phyloP scores from a whole-genome alignment of 139 green algal species.

The Haematococcus lacustris region DNA sequence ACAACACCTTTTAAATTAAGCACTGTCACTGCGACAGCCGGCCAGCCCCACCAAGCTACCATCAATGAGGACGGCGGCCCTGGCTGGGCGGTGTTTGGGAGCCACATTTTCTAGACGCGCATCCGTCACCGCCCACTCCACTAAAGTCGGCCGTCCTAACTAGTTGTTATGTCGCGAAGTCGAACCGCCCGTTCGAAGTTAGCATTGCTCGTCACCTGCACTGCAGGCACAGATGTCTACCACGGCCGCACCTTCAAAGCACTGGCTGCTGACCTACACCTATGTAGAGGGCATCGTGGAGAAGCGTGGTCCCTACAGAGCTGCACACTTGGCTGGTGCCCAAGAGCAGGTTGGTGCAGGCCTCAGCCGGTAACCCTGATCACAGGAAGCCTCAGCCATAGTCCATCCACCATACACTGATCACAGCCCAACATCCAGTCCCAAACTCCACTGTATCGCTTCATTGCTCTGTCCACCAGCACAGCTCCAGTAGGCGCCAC shows the following conservation, averaged over 20 bases:
- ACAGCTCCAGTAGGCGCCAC: too few species aligned
- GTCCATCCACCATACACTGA: too few species aligned
- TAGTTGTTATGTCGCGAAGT: too few species aligned
- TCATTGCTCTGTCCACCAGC: too few species aligned
- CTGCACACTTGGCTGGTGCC: background rate
- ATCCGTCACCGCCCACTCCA: background rate
- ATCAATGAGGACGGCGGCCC: too few species aligned
- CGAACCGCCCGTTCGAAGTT: background rate
- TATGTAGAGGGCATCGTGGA: background rate
- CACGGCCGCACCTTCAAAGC: background rate
- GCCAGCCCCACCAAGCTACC: too few species aligned
- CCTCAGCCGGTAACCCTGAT: too few species aligned
- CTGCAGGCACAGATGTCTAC: background rate
- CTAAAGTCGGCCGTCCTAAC: background rate
- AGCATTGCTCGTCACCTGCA: background rate
- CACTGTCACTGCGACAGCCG: too few species aligned
- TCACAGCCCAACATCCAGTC: too few species aligned
- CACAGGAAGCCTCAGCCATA: too few species aligned
- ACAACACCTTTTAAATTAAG: too few species aligned
- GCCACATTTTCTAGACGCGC: background rate
- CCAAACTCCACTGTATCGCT: too few species aligned
- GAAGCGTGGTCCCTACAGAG: background rate
- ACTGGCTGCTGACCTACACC: background rate
- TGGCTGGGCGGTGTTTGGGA: background rate
- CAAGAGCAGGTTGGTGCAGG: background rate